Evolutionary conservation across 83 land plant species (phyloP).

Genomic region (Picea abies): DNA sequence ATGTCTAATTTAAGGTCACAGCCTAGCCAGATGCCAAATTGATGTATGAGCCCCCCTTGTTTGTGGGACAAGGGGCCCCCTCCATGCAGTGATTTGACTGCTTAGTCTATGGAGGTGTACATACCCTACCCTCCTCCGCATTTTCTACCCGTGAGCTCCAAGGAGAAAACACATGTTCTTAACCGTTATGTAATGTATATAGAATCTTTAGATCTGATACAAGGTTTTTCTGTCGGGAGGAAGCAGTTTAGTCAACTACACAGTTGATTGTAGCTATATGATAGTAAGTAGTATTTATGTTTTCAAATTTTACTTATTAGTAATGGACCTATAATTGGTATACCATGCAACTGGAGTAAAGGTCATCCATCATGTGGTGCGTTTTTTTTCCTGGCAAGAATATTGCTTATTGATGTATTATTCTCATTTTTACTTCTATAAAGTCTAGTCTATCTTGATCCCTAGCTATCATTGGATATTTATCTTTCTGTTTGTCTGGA

Average conservation of each 20-base stretch:
- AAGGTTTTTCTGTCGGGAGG: background rate
- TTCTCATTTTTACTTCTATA: background rate
- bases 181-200: background rate
- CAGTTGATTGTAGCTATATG: background rate
- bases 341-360: background rate
- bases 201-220: background rate
- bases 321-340: background rate
- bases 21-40: too few species aligned
- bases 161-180: too few species aligned
- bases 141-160: too few species aligned
- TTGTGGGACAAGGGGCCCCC: too few species aligned
- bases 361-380: background rate
- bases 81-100: too few species aligned
- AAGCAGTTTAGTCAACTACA: background rate
- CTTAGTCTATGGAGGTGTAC: too few species aligned
- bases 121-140: too few species aligned
- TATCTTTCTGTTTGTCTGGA: slow-evolving; percentile 1
- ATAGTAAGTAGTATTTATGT: background rate
- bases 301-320: background rate
- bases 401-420: slow-evolving; percentile 11
- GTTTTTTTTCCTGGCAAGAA: background rate
- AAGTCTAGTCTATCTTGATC: background rate
- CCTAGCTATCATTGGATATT: background rate
- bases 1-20: too few species aligned
- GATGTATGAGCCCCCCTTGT: too few species aligned